Conservation (phyloP, 768 basidiomycete species). For the Serendipita sp. region DNA sequence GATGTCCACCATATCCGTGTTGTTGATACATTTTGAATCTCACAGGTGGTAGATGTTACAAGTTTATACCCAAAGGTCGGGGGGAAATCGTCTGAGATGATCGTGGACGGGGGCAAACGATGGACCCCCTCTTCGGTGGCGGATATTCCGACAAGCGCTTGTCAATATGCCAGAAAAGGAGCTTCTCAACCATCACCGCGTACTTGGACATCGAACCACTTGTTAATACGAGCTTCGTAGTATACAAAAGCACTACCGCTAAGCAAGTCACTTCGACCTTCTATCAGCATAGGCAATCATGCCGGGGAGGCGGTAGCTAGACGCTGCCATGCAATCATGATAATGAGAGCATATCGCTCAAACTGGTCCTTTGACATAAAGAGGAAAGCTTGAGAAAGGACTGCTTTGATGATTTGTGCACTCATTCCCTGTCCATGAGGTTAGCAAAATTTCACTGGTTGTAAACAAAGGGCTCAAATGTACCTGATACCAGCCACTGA, state of each 20-base stretch:
- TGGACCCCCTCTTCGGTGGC: too few species aligned
- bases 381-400: conserved; percentile 82
- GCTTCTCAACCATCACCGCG: too few species aligned
- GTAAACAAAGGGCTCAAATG: conserved; percentile 14
- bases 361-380: conserved; percentile 98
- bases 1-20: not conserved
- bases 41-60: not conserved
- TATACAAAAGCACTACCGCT: too few species aligned
- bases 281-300: not conserved
- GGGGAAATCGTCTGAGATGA: too few species aligned
- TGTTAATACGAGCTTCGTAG: too few species aligned
- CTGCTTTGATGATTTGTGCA: conserved; percentile 91
- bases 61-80: too few species aligned
- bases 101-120: too few species aligned
- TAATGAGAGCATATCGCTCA: conserved; percentile 65
- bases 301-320: not conserved
- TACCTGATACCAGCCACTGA: conserved; percentile 92
- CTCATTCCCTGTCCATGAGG: conserved; percentile 59
- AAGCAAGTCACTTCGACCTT: not conserved
- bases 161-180: too few species aligned
- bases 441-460: not conserved
- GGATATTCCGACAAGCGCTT: too few species aligned
- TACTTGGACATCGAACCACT: too few species aligned
- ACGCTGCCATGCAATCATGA: conserved; percentile 35
- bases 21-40: not conserved